Base-by-base conservation (phyloP, 2,329 filamentous ascomycete species). In the Clonostachys rhizophaga region DNA sequence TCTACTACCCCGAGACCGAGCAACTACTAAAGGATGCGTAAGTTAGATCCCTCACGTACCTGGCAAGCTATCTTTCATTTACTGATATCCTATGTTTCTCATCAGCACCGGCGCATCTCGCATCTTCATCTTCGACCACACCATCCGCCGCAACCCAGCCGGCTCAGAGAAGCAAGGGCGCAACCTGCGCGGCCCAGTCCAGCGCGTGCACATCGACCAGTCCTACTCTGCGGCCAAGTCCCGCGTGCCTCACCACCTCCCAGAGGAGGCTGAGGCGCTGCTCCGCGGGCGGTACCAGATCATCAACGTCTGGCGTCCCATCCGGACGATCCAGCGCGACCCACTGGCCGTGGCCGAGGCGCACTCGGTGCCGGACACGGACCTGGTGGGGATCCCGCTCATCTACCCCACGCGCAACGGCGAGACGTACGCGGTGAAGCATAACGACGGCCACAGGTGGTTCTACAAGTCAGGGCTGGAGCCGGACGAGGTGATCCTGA, bases 1-100 rank as follows among this genome's bases (percentile, higher is more conserved):
- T 75, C 6, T 91, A 91, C 66, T 91, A 91, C 63, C 77, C 84
- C 0, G 87, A 91, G 60, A 80, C 87, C 4, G 83, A 89, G 59
- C 66, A 80, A 43, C 62, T 90, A 17, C 62, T 91, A 0, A 84
- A 84, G 48, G 76, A 81, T 5, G 75, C 61, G 84, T 58, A 60
- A 52, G 68, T 39, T 10, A 4, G 24, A 30, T 30, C 24, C 9
- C 24, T 10, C 24, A 30, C 24, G 3, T 10, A 30, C 24, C 24
- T 30, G 8, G 24, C 8, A 30, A 30, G 9, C 9, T 30, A 30
- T 18, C 4, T 30, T 30, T 10, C 24, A 30, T 30, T 30, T 30
- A 30, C 24, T 55, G n/a, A 51, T 40, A 10, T 10, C 24, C 24
- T 10, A 2, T 34, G 2, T 18, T 18, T 39, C 8, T n/a, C 30